Conservation (phyloP, 352 stramenopile genomes). For the Pythium pyrilobum region DNA sequence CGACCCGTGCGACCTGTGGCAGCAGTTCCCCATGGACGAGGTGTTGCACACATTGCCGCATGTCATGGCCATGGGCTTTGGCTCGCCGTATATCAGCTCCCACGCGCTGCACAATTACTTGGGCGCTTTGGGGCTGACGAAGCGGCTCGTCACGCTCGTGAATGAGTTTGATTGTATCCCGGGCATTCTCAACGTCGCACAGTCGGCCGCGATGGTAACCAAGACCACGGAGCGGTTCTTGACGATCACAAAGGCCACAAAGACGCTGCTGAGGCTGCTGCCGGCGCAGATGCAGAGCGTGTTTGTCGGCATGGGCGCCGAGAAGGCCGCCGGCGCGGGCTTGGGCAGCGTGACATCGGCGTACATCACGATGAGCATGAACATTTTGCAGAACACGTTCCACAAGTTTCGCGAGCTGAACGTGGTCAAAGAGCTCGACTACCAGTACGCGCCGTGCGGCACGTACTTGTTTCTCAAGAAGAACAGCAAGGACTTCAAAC, state of each 20-base stretch:
- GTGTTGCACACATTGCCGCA: conserved; percentile 32
- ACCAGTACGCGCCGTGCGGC: conserved; percentile 69
- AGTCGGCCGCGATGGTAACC: conserved; percentile 64
- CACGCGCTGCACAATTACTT: conserved; percentile 41
- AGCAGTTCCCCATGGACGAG: conserved; percentile 15
- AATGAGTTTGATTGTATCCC: conserved; percentile 87
- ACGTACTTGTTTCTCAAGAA: conserved; percentile 79
- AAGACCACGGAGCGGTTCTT: conserved; percentile 78
- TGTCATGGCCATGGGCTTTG: conserved; percentile 73
- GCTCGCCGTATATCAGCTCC: conserved; percentile 65
- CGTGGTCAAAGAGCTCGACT: conserved; percentile 71
- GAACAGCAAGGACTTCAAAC: conserved; percentile 36
- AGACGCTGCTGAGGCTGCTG: conserved; percentile 62
- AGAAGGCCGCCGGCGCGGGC: conserved; percentile 1
- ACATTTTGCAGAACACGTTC: conserved; percentile 77
- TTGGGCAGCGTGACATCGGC: conserved; percentile 41
- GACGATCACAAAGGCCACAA: conserved; percentile 78
- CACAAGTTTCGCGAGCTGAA: conserved; percentile 73
- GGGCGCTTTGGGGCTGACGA: conserved; percentile 35
- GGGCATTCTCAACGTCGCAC: conserved; percentile 75
- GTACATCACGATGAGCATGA: conserved; percentile 78
- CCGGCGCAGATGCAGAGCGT: conserved; percentile 69
- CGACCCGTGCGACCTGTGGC: conserved; percentile 10
- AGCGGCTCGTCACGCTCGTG: conserved; percentile 68
- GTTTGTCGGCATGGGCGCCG: conserved; percentile 27